Conservation (phyloP, 163 green algal species). For the Coccomyxa subellipsoidea region DNA sequence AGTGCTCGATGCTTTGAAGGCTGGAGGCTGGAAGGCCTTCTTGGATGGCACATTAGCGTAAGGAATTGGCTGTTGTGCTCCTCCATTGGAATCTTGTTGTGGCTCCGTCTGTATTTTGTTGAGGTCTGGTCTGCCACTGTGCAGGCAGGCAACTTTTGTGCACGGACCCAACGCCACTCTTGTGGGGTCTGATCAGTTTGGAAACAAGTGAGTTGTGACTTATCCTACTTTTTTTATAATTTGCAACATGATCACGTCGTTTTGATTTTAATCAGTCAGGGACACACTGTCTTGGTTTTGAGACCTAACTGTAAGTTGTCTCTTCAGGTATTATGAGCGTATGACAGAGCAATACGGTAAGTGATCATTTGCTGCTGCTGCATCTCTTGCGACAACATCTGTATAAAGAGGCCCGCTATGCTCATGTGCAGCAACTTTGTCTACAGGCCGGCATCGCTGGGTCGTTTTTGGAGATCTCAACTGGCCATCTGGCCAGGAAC, state of each 20-base stretch:
- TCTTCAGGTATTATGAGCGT: background rate
- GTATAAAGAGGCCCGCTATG: background rate
- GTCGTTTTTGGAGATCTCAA: background rate
- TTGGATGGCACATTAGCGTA: constrained; percentile 1
- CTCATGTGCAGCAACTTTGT: background rate
- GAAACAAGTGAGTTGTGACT: constrained; percentile 4
- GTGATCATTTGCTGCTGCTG: background rate
- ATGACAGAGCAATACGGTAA: constrained; percentile 4
- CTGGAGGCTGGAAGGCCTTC: constrained; percentile 2
- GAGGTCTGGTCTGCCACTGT: background rate
- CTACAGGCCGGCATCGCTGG: background rate
- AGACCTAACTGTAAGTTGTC: background rate
- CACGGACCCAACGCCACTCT: constrained; percentile 2
- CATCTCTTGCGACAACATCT: too few relatives aligned
- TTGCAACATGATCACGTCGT: too few relatives aligned
- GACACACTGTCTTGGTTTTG: too few relatives aligned
- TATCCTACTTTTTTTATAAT: background rate
- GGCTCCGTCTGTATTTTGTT: background rate
- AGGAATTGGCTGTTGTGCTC: background rate
- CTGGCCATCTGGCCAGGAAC: background rate
- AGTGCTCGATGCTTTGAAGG: background rate
- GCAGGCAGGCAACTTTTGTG: background rate
- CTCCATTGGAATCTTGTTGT: background rate
- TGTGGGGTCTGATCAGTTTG: background rate
- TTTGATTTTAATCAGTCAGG: too few relatives aligned